Evolutionary conservation across 805 yeast species (phyloP).

Genomic region (Saccharomycopsis sp.): DNA sequence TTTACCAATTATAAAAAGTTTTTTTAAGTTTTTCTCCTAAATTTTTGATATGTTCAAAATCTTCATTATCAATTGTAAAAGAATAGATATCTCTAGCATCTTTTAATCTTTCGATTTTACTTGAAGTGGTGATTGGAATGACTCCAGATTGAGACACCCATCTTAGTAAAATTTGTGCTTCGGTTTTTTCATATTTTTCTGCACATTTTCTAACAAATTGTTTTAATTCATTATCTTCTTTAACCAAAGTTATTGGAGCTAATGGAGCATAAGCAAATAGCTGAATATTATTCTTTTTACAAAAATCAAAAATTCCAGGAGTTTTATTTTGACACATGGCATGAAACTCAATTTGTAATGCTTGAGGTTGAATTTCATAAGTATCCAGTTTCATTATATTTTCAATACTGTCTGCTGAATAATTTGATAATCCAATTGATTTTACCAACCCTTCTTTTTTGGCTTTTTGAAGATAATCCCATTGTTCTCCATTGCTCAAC

Average conservation of each 20-base stretch:
- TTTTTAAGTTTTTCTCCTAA: constrained; percentile 26
- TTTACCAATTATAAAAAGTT: constrained; percentile 9
- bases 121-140: constrained; percentile 67
- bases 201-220: constrained; percentile 33
- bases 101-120: constrained; percentile 43
- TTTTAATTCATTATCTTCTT: constrained; percentile 34
- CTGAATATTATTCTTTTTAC: constrained; percentile 36
- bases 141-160: constrained; percentile 60
- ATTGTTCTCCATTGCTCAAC: constrained; percentile 29
- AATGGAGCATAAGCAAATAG: constrained; percentile 64
- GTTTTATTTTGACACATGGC: constrained; percentile 63
- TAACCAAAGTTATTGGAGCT: constrained; percentile 45
- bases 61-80: constrained; percentile 43
- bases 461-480: constrained; percentile 40
- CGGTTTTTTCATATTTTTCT: constrained; percentile 47
- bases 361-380: constrained; percentile 37
- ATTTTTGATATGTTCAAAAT: constrained; percentile 32
- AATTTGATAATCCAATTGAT: constrained; percentile 55
- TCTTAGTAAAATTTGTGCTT: constrained; percentile 55
- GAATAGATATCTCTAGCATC: constrained; percentile 47
- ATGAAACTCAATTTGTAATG: constrained; percentile 57
- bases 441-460: constrained; percentile 44
- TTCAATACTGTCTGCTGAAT: constrained; percentile 35
- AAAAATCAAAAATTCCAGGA: constrained; percentile 42
- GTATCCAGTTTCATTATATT: constrained; percentile 25